Base-by-base conservation (phyloP, 371 early-diverging fungal species). In the Smittium mucronatum region DNA sequence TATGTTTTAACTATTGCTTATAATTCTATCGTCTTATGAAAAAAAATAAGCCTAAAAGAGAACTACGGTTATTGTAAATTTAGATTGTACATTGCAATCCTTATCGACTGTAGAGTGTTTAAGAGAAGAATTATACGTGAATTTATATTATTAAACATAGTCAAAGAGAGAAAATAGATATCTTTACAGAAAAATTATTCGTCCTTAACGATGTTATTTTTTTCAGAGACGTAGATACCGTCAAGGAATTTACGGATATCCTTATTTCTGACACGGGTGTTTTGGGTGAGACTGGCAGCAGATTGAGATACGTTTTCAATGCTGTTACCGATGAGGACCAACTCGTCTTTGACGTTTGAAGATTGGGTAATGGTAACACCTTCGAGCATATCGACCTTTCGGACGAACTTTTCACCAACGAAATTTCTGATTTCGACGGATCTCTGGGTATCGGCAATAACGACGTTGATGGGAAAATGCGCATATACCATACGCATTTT, bases 201-300 rank as follows among this genome's bases (percentile, higher is more conserved):
- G 25, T 78, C 81, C 72, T 74, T 70, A 64, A 75, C 83, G 70
- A 84, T 64, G 69, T 32, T 75, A 29, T 71, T 77, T 83, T 82
- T 86, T 82, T 93, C 91, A 70, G 95, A 94, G 72, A 97, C 93
- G 89, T 96, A 97, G 90, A 97, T 90, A 88, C 97, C 98, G 83
- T 99, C 99, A 82, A 99, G 87, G 92, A 99, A 99, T 86, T 98
- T 96, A 87, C 99, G 93, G 83, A 95, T 94, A 93, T 95, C 98
- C 86, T 93, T 91, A 85, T 92, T 91, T 81, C 88, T 89, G 77
- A 90, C 93, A 66, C 83, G 84, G 75, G 88, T 87, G 70, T 89
- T 83, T 81, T 94, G 93, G 77, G 90, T 88, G 80, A 97, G 93
- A 74, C 83, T 82, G 58, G 94, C 96, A 72, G 97, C 69, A 71